Evolutionary conservation across 1,139 yeast species (phyloP).

Genomic region (Candida labiduridarum): DNA sequence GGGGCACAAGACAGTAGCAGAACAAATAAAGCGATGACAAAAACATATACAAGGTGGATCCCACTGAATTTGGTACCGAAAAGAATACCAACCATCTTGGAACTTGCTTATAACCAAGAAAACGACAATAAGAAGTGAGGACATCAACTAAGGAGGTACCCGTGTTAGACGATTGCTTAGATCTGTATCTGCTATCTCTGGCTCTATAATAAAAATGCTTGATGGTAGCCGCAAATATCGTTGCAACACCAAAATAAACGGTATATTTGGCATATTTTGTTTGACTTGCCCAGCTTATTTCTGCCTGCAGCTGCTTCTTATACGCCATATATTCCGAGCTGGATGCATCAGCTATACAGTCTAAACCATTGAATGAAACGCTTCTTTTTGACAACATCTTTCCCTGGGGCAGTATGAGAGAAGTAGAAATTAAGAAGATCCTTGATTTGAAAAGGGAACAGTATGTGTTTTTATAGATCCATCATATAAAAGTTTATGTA

Average conservation of each 20-base stretch:
- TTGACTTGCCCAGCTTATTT: slow-evolving; percentile 42
- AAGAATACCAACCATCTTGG: slow-evolving; percentile 37
- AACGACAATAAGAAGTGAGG: slow-evolving; percentile 44
- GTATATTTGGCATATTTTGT: slow-evolving; percentile 47
- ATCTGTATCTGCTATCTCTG: slow-evolving; percentile 34
- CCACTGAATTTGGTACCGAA: slow-evolving; percentile 57
- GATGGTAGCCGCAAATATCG: slow-evolving; percentile 38
- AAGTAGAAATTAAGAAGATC: neutral
- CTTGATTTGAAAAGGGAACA: too few relatives aligned
- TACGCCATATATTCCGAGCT: slow-evolving; percentile 29
- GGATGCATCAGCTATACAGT: slow-evolving; percentile 46
- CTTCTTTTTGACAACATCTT: slow-evolving; percentile 13
- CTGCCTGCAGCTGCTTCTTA: slow-evolving; percentile 35
- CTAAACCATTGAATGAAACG: slow-evolving; percentile 41
- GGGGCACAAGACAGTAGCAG: slow-evolving; percentile 51
- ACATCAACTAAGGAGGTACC: slow-evolving; percentile 28
- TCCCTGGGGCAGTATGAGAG: neutral
- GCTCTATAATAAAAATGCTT: slow-evolving; percentile 41
- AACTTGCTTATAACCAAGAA: slow-evolving; percentile 50
- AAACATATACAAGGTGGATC: slow-evolving; percentile 43
- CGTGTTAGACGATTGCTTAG: slow-evolving; percentile 13
- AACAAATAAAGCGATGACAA: slow-evolving; percentile 47
- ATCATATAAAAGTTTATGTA: neutral
- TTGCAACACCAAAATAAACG: slow-evolving; percentile 45
- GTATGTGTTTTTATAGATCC: too few relatives aligned